Percentiles rank a stretch among this genome's conserved stretches.
phyloP scores from a whole-genome alignment of 2,329 filamentous ascomycete species.

The Botrytis hyacinthi region DNA sequence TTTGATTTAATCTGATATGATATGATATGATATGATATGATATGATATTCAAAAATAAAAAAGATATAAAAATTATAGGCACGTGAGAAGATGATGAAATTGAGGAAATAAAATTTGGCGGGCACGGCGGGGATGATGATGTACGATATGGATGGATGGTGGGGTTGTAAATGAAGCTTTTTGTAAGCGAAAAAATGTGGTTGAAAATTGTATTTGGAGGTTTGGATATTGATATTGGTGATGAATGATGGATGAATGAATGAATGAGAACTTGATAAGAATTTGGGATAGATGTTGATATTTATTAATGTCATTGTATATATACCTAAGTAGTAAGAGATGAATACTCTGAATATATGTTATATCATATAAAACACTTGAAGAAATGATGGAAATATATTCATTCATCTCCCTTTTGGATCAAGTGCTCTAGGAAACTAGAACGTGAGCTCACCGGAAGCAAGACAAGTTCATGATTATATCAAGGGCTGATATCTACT shows the following conservation, averaged over 20 bases:
- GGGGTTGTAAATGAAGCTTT: neutral
- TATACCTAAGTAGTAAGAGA: neutral
- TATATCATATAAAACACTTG: neutral
- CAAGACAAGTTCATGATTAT: neutral
- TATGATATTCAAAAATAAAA: neutral
- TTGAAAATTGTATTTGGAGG: neutral
- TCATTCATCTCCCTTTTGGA: neutral
- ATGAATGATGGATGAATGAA: too few species aligned
- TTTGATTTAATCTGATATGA: too few species aligned
- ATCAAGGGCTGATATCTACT: neutral
- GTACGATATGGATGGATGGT: neutral
- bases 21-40: neutral
- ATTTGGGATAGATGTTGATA: neutral
- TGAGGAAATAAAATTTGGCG: constrained; percentile 1
- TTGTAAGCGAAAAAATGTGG: neutral
- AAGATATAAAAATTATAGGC: neutral
- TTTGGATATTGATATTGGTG: neutral
- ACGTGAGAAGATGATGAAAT: neutral
- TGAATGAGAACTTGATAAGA: neutral
- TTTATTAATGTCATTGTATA: neutral
- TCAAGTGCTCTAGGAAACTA: neutral
- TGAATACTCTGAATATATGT: neutral
- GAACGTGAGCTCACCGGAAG: neutral
- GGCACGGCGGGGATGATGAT: neutral
- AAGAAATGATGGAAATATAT: neutral